Base-by-base conservation (phyloP, 1,284 basidiomycete species). In the Ceratobasidium sp. region DNA sequence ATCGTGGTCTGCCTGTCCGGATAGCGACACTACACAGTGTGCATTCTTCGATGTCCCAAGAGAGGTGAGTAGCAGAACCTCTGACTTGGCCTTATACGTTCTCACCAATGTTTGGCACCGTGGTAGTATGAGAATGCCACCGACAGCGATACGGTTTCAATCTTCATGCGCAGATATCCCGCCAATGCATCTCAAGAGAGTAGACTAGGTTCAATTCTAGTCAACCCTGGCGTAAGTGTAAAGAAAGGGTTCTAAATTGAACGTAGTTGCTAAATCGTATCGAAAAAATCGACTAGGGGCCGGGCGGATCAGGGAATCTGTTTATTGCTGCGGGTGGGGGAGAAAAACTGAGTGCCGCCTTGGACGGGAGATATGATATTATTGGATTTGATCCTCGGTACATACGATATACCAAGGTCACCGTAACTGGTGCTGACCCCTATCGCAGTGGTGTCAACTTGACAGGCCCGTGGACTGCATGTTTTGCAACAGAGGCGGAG, bases 321-420 rank as follows among this genome's bases (percentile, higher is more conserved):
- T 64, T 58, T 1, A 43, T 67, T 4, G 58, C 75, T 10, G 34
- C 60, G 28, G 45, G 41, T 1, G 57, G 72, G 12, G 76, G 43
- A 16, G 75, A 1, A n/a, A 28, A 3, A 23, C 55, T 76, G 10
- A 57, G 60, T 6, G 46, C 76, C 5, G 39, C 76, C 26, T 39
- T 76, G 30, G 53, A 74, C 12, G 77, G 75, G 45, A 55, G 58
- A 39, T 78, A 77, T 65, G 75, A 71, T 52, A 71, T 71, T 21
- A 71, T 71, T 41, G 58, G 69, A 4, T 71, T 71, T 26, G 69
- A 71, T 26, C 57, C 69, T 50, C 55, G 69, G 69, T 71, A 41
- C 0, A 57, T 32, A 23, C 5, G 61, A 77, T 41, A 18, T 76
- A 52, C 45, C 32, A 74, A 36, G 6, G 8, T 18, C 0, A 16